These are phyloP conservation scores for Lactarius hatsudake DNA, from an alignment of 768 basidiomycete species.

Conservation along the genomic window DNA sequence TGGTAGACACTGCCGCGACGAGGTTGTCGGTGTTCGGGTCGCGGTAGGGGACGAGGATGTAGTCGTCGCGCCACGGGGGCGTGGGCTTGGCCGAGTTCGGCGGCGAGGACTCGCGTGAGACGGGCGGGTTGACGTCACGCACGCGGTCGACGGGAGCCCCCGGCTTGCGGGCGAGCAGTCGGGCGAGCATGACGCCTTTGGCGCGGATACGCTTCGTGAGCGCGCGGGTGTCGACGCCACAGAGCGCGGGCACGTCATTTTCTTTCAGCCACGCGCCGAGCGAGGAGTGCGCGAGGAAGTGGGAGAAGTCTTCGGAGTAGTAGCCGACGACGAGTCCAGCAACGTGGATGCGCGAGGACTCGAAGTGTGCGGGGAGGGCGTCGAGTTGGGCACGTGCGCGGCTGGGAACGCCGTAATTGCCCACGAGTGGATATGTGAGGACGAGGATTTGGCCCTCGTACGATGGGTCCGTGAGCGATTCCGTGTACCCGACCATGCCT, in stretches of 20 bases:
- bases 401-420: constrained; percentile 95
- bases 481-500: constrained; percentile 99
- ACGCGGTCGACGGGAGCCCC: constrained; percentile 43
- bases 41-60: constrained; percentile 73
- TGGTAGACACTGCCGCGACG: constrained; percentile 83
- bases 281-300: constrained; percentile 88
- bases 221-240: constrained; percentile 93
- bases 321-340: constrained; percentile 89
- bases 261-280: constrained; percentile 93
- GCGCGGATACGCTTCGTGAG: constrained; percentile 95
- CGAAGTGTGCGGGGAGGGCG: constrained; percentile 73
- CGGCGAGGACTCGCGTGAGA: constrained; percentile 53
- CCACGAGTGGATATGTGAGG: constrained; percentile 93
- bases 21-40: constrained; percentile 91
- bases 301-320: constrained; percentile 92
- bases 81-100: constrained; percentile 34
- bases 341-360: constrained; percentile 93
- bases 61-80: constrained; percentile 77
- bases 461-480: constrained; percentile 96
- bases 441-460: constrained; percentile 98
- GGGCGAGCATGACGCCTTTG: constrained; percentile 90
- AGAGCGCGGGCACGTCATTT: constrained; percentile 90
- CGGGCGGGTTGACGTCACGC: constrained; percentile 36
- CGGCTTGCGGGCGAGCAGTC: constrained; percentile 64
- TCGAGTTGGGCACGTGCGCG: constrained; percentile 51